Evolutionary conservation across 2,329 filamentous ascomycete species (phyloP).

Genomic region (Fusarium secorum): DNA sequence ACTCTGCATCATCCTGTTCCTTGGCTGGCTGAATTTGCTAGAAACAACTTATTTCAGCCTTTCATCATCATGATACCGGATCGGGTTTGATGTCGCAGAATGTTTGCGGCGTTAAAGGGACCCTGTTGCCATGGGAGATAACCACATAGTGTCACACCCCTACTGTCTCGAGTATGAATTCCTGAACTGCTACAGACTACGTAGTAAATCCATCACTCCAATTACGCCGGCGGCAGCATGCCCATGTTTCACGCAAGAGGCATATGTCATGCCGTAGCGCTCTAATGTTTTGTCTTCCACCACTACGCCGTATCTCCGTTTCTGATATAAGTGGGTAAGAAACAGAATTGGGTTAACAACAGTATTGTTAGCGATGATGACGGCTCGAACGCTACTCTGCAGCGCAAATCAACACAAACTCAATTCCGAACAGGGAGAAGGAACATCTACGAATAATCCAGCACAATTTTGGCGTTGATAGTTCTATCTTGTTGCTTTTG

Average conservation of each 20-base stretch:
- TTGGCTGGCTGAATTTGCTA: constrained; percentile 16
- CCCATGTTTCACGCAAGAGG: constrained; percentile 20
- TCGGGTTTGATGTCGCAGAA: constrained; percentile 16
- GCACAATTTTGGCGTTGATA: background rate
- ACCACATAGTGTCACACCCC: constrained; percentile 18
- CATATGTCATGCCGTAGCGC: constrained; percentile 13
- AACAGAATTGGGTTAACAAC: background rate
- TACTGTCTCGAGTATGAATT: constrained; percentile 8
- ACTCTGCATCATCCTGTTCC: constrained; percentile 1
- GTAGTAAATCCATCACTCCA: background rate
- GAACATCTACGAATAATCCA: background rate
- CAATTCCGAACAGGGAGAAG: background rate
- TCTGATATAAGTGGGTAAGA: constrained; percentile 19
- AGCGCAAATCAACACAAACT: background rate
- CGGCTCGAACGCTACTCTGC: background rate
- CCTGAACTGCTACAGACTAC: background rate
- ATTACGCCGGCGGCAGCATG: constrained; percentile 9
- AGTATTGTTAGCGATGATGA: constrained; percentile 2
- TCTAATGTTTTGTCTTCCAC: constrained; percentile 17
- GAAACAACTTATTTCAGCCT: constrained; percentile 8
- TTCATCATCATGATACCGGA: constrained; percentile 16
- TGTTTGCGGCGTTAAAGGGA: constrained; percentile 17
- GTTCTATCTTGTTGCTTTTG: background rate
- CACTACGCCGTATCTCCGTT: background rate
- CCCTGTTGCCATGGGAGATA: constrained; percentile 37